These are phyloP conservation scores for Pseudogymnoascus sp. DNA, from an alignment of 2,329 filamentous ascomycete species.

Conservation along the genomic window DNA sequence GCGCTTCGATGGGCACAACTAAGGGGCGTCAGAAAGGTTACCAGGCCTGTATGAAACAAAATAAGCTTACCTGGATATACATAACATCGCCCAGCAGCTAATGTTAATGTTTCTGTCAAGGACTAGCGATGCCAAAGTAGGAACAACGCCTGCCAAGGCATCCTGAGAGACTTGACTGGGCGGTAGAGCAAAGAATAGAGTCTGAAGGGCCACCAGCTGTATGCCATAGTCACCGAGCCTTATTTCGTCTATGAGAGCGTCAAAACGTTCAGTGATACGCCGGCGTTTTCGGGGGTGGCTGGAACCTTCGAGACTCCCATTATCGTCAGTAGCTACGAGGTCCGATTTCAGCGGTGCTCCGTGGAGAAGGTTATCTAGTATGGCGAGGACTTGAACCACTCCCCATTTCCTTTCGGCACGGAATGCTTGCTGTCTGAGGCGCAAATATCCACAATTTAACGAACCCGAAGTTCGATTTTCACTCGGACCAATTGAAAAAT, in stretches of 20 bases:
- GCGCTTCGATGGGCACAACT: conserved; percentile 40
- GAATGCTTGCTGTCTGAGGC: conserved; percentile 43
- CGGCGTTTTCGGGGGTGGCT: conserved; percentile 25
- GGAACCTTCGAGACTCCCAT: conserved; percentile 11
- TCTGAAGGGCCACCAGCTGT: conserved; percentile 37
- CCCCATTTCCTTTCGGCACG: conserved; percentile 54
- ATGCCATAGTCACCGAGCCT: conserved; percentile 19
- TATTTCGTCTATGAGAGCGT: conserved; percentile 22
- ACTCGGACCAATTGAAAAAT: conserved; percentile 31
- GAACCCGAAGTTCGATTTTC: conserved; percentile 17
- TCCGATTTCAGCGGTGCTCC: background rate
- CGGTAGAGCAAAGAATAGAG: conserved; percentile 43
- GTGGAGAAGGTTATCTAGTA: conserved; percentile 19
- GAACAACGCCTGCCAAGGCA: conserved; percentile 43
- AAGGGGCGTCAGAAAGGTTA: background rate
- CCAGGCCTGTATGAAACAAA: background rate
- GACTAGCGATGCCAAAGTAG: conserved; percentile 49
- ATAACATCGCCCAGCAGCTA: conserved; percentile 76
- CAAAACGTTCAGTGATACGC: conserved; percentile 16
- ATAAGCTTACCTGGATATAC: conserved; percentile 63
- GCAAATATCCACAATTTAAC: conserved; percentile 43
- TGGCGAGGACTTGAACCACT: conserved; percentile 49
- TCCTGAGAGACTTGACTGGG: conserved; percentile 9
- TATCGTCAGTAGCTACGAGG: conserved; percentile 7
- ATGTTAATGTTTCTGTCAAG: conserved; percentile 60